A percentile compares a stretch with the other conserved stretches of the same genome.
These are phyloP conservation scores for Candida tropicalis DNA, from an alignment of 1,139 yeast species.

Conservation along the genomic window DNA sequence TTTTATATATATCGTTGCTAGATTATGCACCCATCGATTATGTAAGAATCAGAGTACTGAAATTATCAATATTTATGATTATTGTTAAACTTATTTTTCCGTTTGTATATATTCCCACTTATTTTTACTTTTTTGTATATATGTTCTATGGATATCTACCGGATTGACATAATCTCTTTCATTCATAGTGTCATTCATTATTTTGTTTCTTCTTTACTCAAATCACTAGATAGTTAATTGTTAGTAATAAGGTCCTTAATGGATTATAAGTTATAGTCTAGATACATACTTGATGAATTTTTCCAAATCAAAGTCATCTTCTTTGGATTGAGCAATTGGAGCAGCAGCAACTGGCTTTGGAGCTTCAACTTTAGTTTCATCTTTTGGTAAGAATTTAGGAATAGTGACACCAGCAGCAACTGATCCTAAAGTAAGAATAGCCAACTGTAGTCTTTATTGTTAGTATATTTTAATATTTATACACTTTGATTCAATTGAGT, in stretches of 20 bases:
- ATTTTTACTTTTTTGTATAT: neutral
- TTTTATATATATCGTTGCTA: too few relatives aligned
- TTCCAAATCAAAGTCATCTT: constrained; percentile 65
- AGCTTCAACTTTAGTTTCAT: constrained; percentile 33
- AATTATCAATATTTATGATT: too few relatives aligned
- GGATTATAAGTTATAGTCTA: neutral
- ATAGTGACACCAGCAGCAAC: constrained; percentile 47
- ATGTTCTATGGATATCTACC: constrained; percentile 1
- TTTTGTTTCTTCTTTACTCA: constrained; percentile 46
- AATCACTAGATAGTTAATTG: constrained; percentile 36
- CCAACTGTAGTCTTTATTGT: constrained; percentile 32
- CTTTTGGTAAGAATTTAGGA: constrained; percentile 35
- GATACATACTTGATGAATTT: constrained; percentile 57
- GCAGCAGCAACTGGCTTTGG: constrained; percentile 33
- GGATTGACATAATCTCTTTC: neutral
- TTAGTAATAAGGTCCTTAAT: constrained; percentile 30
- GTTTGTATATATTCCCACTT: neutral
- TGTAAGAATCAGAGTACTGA: too few relatives aligned
- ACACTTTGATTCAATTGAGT: neutral
- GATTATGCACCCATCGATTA: too few relatives aligned
- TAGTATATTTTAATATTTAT: neutral
- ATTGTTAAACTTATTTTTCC: too few relatives aligned
- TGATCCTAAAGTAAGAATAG: constrained; percentile 49
- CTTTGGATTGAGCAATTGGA: constrained; percentile 35
- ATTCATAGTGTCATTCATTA: constrained; percentile 15